Base-by-base conservation (phyloP, 140 eudicot genomes). In the Bidens hawaiensis region DNA sequence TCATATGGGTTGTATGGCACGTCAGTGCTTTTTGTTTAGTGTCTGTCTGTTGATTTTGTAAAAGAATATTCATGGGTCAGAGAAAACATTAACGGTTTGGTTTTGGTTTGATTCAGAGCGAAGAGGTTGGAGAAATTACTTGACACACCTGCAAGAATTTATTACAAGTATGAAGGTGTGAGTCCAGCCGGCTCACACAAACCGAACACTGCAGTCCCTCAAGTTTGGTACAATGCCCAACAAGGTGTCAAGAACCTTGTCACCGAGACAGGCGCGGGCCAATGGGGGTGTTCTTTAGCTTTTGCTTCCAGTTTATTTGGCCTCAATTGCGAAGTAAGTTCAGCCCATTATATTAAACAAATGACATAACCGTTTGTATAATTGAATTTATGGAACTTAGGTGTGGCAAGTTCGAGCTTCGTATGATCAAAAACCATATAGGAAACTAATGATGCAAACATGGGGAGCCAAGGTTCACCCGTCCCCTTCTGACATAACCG, bases 351-450 rank as follows among this genome's bases (percentile, higher is more conserved):
- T 45, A 56, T 56, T 17, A 17, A 25, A 17, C 19, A 27, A 53
- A 53, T 11, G 45, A 54, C 13, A 14, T 16, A 38, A 11, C 10
- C 5, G 3, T 46, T 11, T 38, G 45, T 11, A 38, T 38, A 14
- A 38, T 38, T 65, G 38, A 6, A 6, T 5, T 26, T 22, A 12
- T 40, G 48, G 53, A 51, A 46, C 60, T 43, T 24, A 49, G 99
- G 96, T 88, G 46, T 93, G 99, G 99, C 99, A 93, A 81, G 99
- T 93, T 25, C 83, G 99, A 17, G 96, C 95, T 42, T 93, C 99
- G 13, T 93, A 82, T 55, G 96, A 93, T 76, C 96, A 88, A 63
- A 93, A 93, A 65, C 99, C 96, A 8, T 93, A 88, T 58, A 83
- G 99, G 48, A 93, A 79, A 73, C 65, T 93, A 25, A 93, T 93